phyloP scores from a whole-genome alignment of 2,329 filamentous ascomycete genomes.

The Neurospora sp. region DNA sequence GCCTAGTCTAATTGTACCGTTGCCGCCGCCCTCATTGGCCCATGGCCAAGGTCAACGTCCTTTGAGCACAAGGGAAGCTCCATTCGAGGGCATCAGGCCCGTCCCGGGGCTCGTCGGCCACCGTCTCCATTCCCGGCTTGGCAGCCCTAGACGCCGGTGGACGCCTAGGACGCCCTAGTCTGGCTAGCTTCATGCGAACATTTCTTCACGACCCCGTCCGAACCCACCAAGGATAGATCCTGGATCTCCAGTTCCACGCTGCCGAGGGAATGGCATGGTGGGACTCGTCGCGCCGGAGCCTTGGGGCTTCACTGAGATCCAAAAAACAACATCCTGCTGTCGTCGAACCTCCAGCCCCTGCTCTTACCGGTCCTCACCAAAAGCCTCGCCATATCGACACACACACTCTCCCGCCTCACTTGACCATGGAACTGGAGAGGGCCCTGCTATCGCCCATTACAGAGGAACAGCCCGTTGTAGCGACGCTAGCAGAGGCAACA shows the following conservation, averaged over 20 bases:
- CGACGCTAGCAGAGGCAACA: not conserved
- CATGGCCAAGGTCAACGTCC: not conserved
- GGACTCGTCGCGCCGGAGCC: slow-evolving; percentile 11
- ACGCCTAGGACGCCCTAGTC: not conserved
- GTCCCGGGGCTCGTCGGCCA: not conserved
- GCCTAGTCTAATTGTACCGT: not conserved
- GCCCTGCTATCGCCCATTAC: slow-evolving; percentile 14
- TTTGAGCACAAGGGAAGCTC: not conserved
- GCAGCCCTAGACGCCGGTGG: not conserved
- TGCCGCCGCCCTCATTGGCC: not conserved
- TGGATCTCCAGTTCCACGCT: not conserved
- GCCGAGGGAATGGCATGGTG: slow-evolving; percentile 16
- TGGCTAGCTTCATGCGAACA: not conserved
- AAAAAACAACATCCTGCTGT: slow-evolving; percentile 9
- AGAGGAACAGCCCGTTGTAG: slow-evolving; percentile 10
- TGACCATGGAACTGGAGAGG: slow-evolving; percentile 13
- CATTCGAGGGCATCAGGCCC: not conserved
- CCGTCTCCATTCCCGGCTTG: not conserved
- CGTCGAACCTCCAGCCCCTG: slow-evolving; percentile 9
- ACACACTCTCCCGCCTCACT: slow-evolving; percentile 1
- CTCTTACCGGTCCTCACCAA: not conserved
- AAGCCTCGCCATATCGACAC: not conserved
- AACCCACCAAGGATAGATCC: not conserved
- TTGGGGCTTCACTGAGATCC: slow-evolving; percentile 5
- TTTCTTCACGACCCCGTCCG: not conserved